These are phyloP conservation scores for Metschnikowia amazonensis DNA, from an alignment of 805 yeast species.

Conservation along the genomic window DNA sequence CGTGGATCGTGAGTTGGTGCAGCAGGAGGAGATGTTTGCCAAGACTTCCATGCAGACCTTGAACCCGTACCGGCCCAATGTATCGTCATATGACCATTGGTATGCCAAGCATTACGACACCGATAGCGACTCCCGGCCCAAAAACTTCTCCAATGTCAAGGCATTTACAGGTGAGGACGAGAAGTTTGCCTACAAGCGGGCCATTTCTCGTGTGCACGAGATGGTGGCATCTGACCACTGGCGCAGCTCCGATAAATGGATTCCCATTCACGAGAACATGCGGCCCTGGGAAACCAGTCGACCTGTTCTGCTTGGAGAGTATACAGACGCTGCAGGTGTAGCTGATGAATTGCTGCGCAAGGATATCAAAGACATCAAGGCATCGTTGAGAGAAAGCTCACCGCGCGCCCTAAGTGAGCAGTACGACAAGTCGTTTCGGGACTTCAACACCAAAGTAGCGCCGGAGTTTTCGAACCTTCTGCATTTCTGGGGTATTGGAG, in stretches of 20 bases:
- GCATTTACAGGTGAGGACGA: constrained; percentile 78
- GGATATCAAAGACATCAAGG: constrained; percentile 12
- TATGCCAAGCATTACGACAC: constrained; percentile 22
- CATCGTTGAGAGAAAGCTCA: constrained; percentile 10
- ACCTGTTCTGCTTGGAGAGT: too few species aligned
- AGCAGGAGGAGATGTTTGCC: constrained; percentile 68
- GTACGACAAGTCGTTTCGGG: constrained; percentile 21
- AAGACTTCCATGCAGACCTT: constrained; percentile 55
- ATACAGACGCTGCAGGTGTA: too few species aligned
- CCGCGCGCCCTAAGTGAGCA: constrained; percentile 25
- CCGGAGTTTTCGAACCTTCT: constrained; percentile 24
- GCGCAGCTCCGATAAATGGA: constrained; percentile 50
- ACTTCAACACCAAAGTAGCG: constrained; percentile 23
- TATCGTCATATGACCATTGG: constrained; percentile 56
- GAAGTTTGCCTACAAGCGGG: constrained; percentile 66
- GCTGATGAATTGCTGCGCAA: not conserved
- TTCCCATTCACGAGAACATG: constrained; percentile 47
- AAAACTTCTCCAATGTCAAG: constrained; percentile 42
- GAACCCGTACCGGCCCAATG: constrained; percentile 68
- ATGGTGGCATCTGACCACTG: constrained; percentile 53
- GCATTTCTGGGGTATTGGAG: constrained; percentile 69
- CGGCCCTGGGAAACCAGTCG: constrained; percentile 59
- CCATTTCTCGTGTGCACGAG: constrained; percentile 60
- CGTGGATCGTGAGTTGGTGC: constrained; percentile 42
- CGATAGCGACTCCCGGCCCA: not conserved